A percentile compares a stretch with the other conserved stretches of the same genome.
phyloP scores from a whole-genome alignment of 176 grass and related monocot genomes.

The Miscanthus lutarioriparius region DNA sequence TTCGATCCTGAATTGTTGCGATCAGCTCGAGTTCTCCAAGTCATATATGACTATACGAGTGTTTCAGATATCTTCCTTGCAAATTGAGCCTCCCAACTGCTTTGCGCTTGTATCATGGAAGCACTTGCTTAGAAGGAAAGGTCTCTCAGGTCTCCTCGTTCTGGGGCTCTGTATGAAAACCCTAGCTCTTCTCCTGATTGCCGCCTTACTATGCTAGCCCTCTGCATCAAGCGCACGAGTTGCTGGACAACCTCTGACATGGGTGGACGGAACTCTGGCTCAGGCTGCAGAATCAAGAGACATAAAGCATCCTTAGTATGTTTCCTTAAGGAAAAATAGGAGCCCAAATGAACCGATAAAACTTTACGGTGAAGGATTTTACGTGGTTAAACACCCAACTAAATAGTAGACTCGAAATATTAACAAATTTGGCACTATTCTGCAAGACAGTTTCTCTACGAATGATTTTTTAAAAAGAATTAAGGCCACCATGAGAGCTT shows the following conservation, averaged over 20 bases:
- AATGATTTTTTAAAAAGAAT: background rate
- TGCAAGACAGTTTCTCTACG: background rate
- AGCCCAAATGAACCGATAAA: background rate
- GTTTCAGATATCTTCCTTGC: background rate
- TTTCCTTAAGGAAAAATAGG: background rate
- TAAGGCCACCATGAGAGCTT: constrained; percentile 7
- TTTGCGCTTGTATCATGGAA: background rate
- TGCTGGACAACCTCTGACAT: constrained; percentile 99
- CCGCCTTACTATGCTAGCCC: constrained; percentile 76
- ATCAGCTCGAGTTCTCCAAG: constrained; percentile 14
- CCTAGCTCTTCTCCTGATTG: constrained; percentile 93
- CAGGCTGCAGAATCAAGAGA: constrained; percentile 54
- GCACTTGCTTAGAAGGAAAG: constrained; percentile 55
- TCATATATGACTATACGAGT: constrained; percentile 10
- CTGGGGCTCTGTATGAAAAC: constrained; percentile 72
- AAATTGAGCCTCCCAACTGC: background rate
- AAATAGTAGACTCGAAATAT: background rate
- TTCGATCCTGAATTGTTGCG: background rate
- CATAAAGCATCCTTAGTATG: constrained; percentile 12
- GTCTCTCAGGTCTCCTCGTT: constrained; percentile 60
- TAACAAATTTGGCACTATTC: background rate
- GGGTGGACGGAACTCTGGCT: constrained; percentile 92
- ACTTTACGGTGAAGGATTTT: background rate
- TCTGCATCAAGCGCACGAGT: constrained; percentile 84
- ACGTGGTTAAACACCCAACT: background rate